Evolutionary conservation across 2,329 filamentous ascomycete species (phyloP).

Genomic region (Clarireedia hainanense): DNA sequence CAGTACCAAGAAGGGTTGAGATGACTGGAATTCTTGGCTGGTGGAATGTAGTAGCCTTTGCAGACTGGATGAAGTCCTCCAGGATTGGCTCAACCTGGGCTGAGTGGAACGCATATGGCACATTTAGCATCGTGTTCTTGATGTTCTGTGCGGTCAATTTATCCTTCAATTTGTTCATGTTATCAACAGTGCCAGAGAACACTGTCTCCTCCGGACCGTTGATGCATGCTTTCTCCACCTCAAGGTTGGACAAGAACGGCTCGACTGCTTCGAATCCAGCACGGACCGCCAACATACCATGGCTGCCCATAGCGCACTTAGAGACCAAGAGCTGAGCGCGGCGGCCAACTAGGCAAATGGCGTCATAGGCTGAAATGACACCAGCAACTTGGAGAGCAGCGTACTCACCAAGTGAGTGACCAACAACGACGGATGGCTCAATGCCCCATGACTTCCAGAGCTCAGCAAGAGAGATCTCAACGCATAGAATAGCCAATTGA

Average conservation of each 20-base stretch:
- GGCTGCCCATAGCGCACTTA: slow-evolving; percentile 58
- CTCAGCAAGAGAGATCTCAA: slow-evolving; percentile 47
- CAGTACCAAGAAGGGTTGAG: slow-evolving; percentile 56
- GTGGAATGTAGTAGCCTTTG: slow-evolving; percentile 45
- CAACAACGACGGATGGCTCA: slow-evolving; percentile 45
- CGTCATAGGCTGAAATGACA: slow-evolving; percentile 60
- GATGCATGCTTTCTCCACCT: slow-evolving; percentile 52
- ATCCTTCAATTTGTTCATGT: slow-evolving; percentile 43
- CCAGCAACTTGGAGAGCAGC: slow-evolving; percentile 63
- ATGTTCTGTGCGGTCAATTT: slow-evolving; percentile 42
- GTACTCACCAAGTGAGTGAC: slow-evolving; percentile 66
- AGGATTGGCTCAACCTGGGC: slow-evolving; percentile 55
- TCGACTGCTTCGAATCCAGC: slow-evolving; percentile 19
- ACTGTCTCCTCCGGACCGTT: slow-evolving; percentile 71
- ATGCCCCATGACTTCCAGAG: slow-evolving; percentile 50
- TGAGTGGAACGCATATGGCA: slow-evolving; percentile 60
- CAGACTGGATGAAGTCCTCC: slow-evolving; percentile 47
- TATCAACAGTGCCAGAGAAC: slow-evolving; percentile 48
- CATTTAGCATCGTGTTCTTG: slow-evolving; percentile 52
- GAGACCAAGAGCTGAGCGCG: slow-evolving; percentile 57
- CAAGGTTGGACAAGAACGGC: slow-evolving; percentile 4
- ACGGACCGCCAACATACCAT: slow-evolving; percentile 55
- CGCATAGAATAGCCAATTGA: slow-evolving; percentile 26
- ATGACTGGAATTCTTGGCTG: slow-evolving; percentile 53
- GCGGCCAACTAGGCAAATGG: slow-evolving; percentile 61